Evolutionary conservation across 2,329 filamentous ascomycete genomes (phyloP), one percentile per base, ranked within the genome.

Genomic region (Ophiosphaerella narmari): DNA sequence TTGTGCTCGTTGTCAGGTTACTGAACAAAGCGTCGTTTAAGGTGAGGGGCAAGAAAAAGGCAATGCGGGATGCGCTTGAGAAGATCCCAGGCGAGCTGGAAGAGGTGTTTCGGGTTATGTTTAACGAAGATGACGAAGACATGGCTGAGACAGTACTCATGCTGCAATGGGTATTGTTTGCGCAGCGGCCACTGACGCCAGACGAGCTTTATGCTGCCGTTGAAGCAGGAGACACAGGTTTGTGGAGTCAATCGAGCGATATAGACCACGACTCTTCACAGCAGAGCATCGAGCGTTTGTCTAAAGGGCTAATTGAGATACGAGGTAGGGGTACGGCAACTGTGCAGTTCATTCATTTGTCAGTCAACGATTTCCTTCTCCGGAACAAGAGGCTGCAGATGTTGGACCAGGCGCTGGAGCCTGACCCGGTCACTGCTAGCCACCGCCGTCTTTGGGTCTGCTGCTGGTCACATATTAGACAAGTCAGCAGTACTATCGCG

Each of bases 91-190:
- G 18, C 18, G 18, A 70, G 0, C 66, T 86, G 0, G 59, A 72
- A 31, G 68, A 79, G 0, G 57, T 86, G 0, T 86, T 87, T 50
- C 70, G 68, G 2, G 69, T 81, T n/a, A 55, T 57, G 2, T 32
- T 62, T 13, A 74, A 46, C 0, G 72, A 80, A 12, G 82, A 86
- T 16, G 21, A 44, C 2, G 18, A 41, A 16, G 48, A 50, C 13
- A 46, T 26, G 39, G 41, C 52, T n/a, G 34, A 36, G 13, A 33
- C 50, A 2, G 16, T 54, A 1, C 18, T 57, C 1, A 57, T 50
- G 18, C 50, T 62, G 16, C 52, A 60, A 24, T 55, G 46, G 52
- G 38, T 63, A 4, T 18, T 18, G 18, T 18, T 18, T 18, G 18
- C 18, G 2, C 18, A 18, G 18, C 18, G 18, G 4, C 18, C 47